These are phyloP conservation scores for Astragalus membranaceus DNA, from an alignment of 306 rosid genomes.

Conservation along the genomic window DNA sequence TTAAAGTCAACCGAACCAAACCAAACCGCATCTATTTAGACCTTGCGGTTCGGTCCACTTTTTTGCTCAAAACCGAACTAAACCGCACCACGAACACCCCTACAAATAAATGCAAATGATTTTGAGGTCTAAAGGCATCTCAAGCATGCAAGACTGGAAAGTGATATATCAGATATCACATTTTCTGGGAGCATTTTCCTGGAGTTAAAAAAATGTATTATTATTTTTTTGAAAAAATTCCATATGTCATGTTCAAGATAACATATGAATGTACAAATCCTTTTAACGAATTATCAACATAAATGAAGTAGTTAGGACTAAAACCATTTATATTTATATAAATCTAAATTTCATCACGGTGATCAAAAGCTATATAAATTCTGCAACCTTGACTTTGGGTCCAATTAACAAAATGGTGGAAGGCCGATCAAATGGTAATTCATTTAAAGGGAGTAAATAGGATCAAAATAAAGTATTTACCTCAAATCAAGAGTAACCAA, in stretches of 20 bases:
- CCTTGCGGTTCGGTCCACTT: too few relatives aligned
- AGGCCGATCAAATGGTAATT: background rate
- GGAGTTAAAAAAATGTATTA: background rate
- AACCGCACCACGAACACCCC: too few relatives aligned
- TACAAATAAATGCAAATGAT: too few relatives aligned
- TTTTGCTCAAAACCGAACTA: too few relatives aligned
- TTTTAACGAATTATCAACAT: background rate
- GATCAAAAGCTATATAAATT: background rate
- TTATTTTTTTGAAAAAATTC: background rate
- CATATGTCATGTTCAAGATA: background rate
- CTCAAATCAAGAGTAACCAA: background rate
- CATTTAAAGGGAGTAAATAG: background rate
- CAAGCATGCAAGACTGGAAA: background rate
- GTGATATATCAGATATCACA: background rate
- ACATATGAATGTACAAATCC: background rate
- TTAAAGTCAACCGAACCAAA: too few relatives aligned
- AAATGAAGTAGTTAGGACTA: background rate
- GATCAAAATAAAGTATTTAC: background rate
- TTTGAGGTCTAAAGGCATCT: too few relatives aligned
- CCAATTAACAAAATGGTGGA: slow-evolving; percentile 8
- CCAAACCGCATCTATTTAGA: too few relatives aligned
- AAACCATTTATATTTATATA: background rate
- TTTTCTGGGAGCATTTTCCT: background rate
- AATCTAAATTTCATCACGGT: background rate
- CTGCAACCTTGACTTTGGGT: background rate